Base-by-base conservation (phyloP, 2,329 filamentous ascomycete species). In the Pyrenochaeta sp. region DNA sequence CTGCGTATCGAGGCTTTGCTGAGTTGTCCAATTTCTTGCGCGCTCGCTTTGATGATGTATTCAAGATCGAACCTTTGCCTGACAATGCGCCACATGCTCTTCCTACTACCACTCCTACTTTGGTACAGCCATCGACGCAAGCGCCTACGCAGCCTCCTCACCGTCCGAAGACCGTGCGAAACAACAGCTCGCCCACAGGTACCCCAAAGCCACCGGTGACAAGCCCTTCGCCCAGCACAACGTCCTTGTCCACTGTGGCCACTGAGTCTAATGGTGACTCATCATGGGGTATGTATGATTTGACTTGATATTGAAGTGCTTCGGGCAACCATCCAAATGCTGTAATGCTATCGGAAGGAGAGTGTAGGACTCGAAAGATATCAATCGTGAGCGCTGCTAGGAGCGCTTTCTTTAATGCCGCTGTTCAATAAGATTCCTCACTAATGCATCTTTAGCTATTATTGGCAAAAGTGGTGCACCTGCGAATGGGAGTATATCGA, bases 31-130 rank as follows among this genome's bases (percentile, higher is more conserved):
- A 79, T 25, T 78, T 83, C 59, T 72, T 72, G 37, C 72, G 68
- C 9, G 67, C 76, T 50, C 72, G 73, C 8, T 79, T 82, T 56
- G 74, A 78, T 34, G 56, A 63, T 28, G 73, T 83, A 25, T 83
- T 83, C 72, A 74, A 76, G 40, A 68, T 68, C 2, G 72, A 78
- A 19, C 72, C 76, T 40, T 63, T 82, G n/a, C 78, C 79, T n/a
- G 72, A 75, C 1, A 72, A 56, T 54, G 49, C 43, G 27, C 54
- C 57, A 27, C 30, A 48, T 9, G 19, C 44, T 25, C 63, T 56
- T 25, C 63, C 56, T n/a, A 42, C 36, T 13, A 30, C 28, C 7
- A 28, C 44, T 25, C 63, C 58, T n/a, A 42, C 40, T 13, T 42
- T 53, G 36, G 49, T 27, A 30, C 47, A 54, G 32, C 34, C 36